A percentile compares a stretch with the other conserved stretches of the same genome.
These are phyloP conservation scores for Atkinsonella hypoxylon DNA, from an alignment of 2,329 filamentous ascomycete genomes.

Conservation along the genomic window DNA sequence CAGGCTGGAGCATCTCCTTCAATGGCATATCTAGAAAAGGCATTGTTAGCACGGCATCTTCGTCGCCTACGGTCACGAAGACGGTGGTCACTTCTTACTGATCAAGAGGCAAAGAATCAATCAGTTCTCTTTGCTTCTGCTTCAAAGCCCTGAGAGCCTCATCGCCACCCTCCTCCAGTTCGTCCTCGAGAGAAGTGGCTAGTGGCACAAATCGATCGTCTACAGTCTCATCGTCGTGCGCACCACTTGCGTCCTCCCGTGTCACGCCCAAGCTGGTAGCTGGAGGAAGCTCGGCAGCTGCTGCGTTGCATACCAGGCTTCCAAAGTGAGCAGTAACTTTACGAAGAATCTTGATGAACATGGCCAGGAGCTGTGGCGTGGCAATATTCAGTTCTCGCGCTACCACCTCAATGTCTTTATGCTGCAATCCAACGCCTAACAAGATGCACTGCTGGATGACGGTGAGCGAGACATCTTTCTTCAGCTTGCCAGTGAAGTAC, in stretches of 20 bases:
- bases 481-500: constrained; percentile 74
- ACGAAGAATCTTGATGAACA: constrained; percentile 93
- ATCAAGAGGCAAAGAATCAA: constrained; percentile 81
- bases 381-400: constrained; percentile 67
- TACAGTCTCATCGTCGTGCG: constrained; percentile 57
- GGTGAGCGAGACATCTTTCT: constrained; percentile 53
- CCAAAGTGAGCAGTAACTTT: constrained; percentile 77
- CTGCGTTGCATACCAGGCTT: constrained; percentile 60
- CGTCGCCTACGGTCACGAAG: background rate
- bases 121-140: constrained; percentile 75
- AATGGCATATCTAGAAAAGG: constrained; percentile 45
- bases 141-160: constrained; percentile 59
- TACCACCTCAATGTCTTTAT: constrained; percentile 72
- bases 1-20: constrained; percentile 50
- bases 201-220: constrained; percentile 59
- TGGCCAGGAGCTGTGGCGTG: constrained; percentile 72
- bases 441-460: constrained; percentile 81
- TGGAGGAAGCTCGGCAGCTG: constrained; percentile 52
- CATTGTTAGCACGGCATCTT: constrained; percentile 2
- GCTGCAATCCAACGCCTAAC: constrained; percentile 81
- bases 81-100: constrained; percentile 27
- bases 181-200: constrained; percentile 61
- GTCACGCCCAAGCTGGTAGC: constrained; percentile 45
- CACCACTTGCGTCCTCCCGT: constrained; percentile 45
- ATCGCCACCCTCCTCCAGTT: constrained; percentile 72